These are phyloP conservation scores for Aspergillus calidoustus DNA, from an alignment of 2,329 filamentous ascomycete species.

Conservation along the genomic window DNA sequence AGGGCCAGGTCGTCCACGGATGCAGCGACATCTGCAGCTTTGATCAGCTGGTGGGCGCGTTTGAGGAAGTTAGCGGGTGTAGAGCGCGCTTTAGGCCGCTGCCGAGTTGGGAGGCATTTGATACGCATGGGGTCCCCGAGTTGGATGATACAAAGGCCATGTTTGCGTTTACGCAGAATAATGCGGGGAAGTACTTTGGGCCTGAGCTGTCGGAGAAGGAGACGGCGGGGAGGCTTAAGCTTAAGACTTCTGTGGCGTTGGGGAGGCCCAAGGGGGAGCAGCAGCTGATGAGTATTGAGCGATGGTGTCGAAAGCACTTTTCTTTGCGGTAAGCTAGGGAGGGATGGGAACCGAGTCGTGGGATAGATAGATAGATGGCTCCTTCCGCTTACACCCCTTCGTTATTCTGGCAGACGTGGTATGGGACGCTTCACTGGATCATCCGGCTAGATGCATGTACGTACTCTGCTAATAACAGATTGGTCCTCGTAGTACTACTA, in stretches of 20 bases:
- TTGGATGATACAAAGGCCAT: slow-evolving; percentile 20
- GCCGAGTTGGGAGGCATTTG: slow-evolving; percentile 19
- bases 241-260: not conserved
- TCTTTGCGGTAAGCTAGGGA: not conserved
- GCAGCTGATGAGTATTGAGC: not conserved
- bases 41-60: not conserved
- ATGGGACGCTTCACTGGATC: too few relatives aligned
- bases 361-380: too few relatives aligned
- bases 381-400: too few relatives aligned
- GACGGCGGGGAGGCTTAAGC: slow-evolving; percentile 13
- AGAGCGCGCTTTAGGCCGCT: slow-evolving; percentile 16
- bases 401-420: too few relatives aligned
- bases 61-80: slow-evolving; percentile 1
- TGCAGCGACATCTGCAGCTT: not conserved
- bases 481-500: too few relatives aligned
- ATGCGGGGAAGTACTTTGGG: slow-evolving; percentile 17
- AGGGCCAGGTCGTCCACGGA: slow-evolving; percentile 24
- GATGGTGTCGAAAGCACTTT: not conserved
- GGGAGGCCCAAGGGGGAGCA: not conserved
- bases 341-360: too few relatives aligned
- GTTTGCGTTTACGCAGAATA: slow-evolving; percentile 21
- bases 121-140: slow-evolving; percentile 16
- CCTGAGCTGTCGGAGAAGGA: slow-evolving; percentile 13
- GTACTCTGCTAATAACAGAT: too few relatives aligned
- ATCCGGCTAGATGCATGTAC: too few relatives aligned